Evolutionary conservation across 768 basidiomycete genomes (phyloP).

Genomic region (Xerocomus potaroensis): DNA sequence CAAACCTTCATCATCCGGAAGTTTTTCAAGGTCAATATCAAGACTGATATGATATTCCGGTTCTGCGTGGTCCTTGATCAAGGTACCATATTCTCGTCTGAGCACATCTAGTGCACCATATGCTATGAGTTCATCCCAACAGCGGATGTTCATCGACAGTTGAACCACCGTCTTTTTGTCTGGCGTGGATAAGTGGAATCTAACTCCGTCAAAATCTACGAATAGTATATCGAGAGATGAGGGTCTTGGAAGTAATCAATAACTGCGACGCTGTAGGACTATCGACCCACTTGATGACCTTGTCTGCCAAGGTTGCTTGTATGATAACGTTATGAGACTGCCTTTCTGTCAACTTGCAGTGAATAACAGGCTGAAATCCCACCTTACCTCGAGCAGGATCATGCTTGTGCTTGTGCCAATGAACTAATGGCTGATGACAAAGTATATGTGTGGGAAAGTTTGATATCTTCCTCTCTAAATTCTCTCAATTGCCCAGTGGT

Average conservation of each 20-base stretch:
- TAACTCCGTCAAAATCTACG: constrained; percentile 96
- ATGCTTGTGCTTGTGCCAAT: constrained; percentile 40
- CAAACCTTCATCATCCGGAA: constrained; percentile 77
- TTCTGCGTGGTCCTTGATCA: constrained; percentile 67
- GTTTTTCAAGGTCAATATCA: constrained; percentile 80
- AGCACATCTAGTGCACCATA: constrained; percentile 84
- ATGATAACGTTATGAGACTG: constrained; percentile 93
- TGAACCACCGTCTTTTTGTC: constrained; percentile 76
- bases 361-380: neutral
- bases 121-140: constrained; percentile 89
- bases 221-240: constrained; percentile 91
- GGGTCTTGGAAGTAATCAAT: constrained; percentile 52
- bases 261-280: neutral
- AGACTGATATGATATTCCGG: constrained; percentile 88
- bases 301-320: constrained; percentile 82
- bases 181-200: constrained; percentile 89
- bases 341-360: constrained; percentile 10
- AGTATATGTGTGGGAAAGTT: constrained; percentile 28
- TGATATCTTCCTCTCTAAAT: constrained; percentile 17
- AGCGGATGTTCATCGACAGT: constrained; percentile 95
- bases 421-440: too few relatives aligned
- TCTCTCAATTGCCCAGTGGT: constrained; percentile 18
- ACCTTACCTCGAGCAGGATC: constrained; percentile 79
- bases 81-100: constrained; percentile 74
- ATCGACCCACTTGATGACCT: constrained; percentile 68